phyloP scores from a whole-genome alignment of 2,329 filamentous ascomycete genomes.

The Pseudopyrenochaeta lycopersici region DNA sequence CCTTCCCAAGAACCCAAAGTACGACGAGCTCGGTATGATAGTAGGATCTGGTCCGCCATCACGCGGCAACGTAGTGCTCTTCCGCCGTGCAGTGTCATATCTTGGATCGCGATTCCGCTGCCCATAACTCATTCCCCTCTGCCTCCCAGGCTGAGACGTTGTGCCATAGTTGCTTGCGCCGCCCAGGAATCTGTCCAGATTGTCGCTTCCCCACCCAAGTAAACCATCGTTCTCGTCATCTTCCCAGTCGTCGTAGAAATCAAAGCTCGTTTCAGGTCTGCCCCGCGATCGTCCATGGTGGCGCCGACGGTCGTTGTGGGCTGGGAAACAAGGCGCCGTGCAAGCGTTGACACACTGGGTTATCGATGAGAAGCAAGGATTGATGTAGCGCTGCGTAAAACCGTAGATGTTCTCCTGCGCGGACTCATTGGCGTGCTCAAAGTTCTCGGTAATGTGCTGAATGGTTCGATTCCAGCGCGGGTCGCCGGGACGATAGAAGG shows the following conservation, averaged over 20 bases:
- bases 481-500: constrained; percentile 68
- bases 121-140: constrained; percentile 90
- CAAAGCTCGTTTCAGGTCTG: constrained; percentile 84
- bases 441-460: constrained; percentile 90
- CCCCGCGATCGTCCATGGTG: constrained; percentile 67
- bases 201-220: constrained; percentile 80
- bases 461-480: constrained; percentile 91
- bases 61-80: constrained; percentile 62
- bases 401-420: constrained; percentile 92
- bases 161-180: constrained; percentile 68
- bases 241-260: constrained; percentile 99
- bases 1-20: constrained; percentile 83
- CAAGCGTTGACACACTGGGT: constrained; percentile 71
- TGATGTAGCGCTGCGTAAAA: constrained; percentile 85
- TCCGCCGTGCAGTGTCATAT: constrained; percentile 54
- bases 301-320: constrained; percentile 78
- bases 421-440: constrained; percentile 88
- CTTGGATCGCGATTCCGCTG: constrained; percentile 63
- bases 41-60: constrained; percentile 74
- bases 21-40: constrained; percentile 86
- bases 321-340: constrained; percentile 77
- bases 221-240: constrained; percentile 70
- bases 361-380: constrained; percentile 77
- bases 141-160: constrained; percentile 69
- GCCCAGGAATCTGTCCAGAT: constrained; percentile 83